These are phyloP conservation scores for Colletotrichum sublineola DNA, from an alignment of 2,329 filamentous ascomycete species.

Conservation along the genomic window DNA sequence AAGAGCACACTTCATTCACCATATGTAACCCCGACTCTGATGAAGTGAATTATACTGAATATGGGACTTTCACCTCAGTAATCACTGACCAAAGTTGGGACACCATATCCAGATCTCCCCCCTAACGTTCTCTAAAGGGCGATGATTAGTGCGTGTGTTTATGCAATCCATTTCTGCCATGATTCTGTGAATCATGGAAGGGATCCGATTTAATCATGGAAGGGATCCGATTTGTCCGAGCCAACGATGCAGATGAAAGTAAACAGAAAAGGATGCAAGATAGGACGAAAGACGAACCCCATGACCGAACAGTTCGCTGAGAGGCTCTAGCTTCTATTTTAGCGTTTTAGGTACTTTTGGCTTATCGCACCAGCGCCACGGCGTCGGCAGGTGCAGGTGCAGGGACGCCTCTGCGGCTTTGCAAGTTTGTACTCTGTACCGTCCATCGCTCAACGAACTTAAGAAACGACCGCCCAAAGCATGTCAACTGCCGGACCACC, in stretches of 20 bases:
- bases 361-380: conserved; percentile 24
- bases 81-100: background rate
- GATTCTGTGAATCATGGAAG: conserved; percentile 15
- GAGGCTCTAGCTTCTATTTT: conserved; percentile 39
- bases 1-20: background rate
- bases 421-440: background rate
- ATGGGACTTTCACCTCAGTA: background rate
- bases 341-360: conserved; percentile 10
- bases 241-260: background rate
- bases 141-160: background rate
- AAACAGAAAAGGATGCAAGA: background rate
- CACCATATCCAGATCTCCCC: background rate
- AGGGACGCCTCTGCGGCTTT: conserved; percentile 8
- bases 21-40: no score
- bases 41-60: background rate
- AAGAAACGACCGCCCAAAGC: conserved; percentile 19
- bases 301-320: conserved; percentile 16
- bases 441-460: conserved; percentile 1
- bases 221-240: conserved; percentile 30
- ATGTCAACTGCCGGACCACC: conserved; percentile 29
- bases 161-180: background rate
- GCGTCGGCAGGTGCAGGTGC: conserved; percentile 17
- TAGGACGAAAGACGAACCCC: conserved; percentile 24
- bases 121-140: background rate
- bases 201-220: conserved; percentile 26